These are phyloP conservation scores for Penicillium maclennaniae DNA, from an alignment of 495 filamentous ascomycete genomes.

Conservation along the genomic window DNA sequence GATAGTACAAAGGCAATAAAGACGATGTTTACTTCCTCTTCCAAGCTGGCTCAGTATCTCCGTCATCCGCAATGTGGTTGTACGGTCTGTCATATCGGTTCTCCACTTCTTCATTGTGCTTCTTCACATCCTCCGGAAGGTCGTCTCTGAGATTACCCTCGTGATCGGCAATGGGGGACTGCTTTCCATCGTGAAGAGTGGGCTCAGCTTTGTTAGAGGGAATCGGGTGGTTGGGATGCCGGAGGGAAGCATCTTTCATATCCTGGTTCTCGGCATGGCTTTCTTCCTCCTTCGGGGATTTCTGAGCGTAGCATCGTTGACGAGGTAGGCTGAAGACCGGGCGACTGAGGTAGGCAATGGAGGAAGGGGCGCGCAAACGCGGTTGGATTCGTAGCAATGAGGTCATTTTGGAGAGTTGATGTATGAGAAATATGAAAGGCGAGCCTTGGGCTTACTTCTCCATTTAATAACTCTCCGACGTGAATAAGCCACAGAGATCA, in stretches of 20 bases:
- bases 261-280: not conserved
- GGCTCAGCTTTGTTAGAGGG: slow-evolving; percentile 39
- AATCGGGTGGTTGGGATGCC: slow-evolving; percentile 17
- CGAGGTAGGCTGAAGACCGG: not conserved
- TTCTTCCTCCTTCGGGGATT: not conserved
- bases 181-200: slow-evolving; percentile 30
- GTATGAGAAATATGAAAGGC: not conserved
- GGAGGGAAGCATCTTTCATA: not conserved
- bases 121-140: slow-evolving; percentile 37
- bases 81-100: slow-evolving; percentile 37
- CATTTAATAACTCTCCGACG: not conserved
- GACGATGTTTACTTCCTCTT: slow-evolving; percentile 3
- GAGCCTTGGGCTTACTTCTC: not conserved
- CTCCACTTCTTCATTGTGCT: slow-evolving; percentile 37
- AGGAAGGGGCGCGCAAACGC: slow-evolving; percentile 1
- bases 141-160: slow-evolving; percentile 25
- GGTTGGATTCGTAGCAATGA: slow-evolving; percentile 5
- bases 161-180: slow-evolving; percentile 31
- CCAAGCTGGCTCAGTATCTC: slow-evolving; percentile 24
- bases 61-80: slow-evolving; percentile 35
- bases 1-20: not conserved
- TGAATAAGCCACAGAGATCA: not conserved
- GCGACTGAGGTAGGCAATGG: not conserved
- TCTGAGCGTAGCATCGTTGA: slow-evolving; percentile 8
- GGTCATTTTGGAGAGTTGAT: slow-evolving; percentile 8